These are phyloP conservation scores for Lasiodiplodia theobromae DNA, from an alignment of 2,329 filamentous ascomycete genomes.

Conservation along the genomic window DNA sequence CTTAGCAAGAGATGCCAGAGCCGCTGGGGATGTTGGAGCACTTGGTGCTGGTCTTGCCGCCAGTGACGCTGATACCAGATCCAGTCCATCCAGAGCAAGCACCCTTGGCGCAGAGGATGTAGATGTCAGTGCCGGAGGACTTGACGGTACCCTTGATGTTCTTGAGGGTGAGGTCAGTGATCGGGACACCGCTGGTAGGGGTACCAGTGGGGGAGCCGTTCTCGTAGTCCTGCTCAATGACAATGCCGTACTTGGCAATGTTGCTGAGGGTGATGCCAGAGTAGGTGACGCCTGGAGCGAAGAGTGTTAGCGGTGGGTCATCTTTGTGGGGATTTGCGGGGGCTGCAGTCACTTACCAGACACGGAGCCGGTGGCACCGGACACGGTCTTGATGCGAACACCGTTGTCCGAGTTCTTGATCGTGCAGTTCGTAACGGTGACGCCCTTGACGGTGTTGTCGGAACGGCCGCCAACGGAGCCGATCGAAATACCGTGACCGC, in stretches of 20 bases:
- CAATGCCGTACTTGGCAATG: slow-evolving; percentile 53
- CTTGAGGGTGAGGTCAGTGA: slow-evolving; percentile 46
- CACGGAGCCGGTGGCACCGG: slow-evolving; percentile 56
- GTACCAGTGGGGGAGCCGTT: slow-evolving; percentile 45
- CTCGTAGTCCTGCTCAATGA: slow-evolving; percentile 54
- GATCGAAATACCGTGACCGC: slow-evolving; percentile 66
- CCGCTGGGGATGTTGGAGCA: slow-evolving; percentile 10
- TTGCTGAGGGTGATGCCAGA: slow-evolving; percentile 47
- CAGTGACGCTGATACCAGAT: slow-evolving; percentile 46
- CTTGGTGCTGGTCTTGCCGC: slow-evolving; percentile 29
- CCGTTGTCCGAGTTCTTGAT: slow-evolving; percentile 63
- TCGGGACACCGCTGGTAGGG: slow-evolving; percentile 51
- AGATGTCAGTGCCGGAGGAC: slow-evolving; percentile 41
- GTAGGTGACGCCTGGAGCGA: slow-evolving; percentile 41
- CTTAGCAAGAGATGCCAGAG: slow-evolving; percentile 1
- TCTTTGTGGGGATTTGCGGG: too few species aligned
- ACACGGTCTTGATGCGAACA: slow-evolving; percentile 65
- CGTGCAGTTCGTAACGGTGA: slow-evolving; percentile 58
- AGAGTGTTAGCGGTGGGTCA: not conserved
- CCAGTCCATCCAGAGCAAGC: slow-evolving; percentile 49
- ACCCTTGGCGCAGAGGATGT: slow-evolving; percentile 45
- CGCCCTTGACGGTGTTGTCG: slow-evolving; percentile 62
- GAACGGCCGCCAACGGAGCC: slow-evolving; percentile 64
- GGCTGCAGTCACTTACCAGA: not conserved
- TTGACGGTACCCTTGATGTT: slow-evolving; percentile 47